Conservation (phyloP, 306 rosid species). For the Coriaria nepalensis region DNA sequence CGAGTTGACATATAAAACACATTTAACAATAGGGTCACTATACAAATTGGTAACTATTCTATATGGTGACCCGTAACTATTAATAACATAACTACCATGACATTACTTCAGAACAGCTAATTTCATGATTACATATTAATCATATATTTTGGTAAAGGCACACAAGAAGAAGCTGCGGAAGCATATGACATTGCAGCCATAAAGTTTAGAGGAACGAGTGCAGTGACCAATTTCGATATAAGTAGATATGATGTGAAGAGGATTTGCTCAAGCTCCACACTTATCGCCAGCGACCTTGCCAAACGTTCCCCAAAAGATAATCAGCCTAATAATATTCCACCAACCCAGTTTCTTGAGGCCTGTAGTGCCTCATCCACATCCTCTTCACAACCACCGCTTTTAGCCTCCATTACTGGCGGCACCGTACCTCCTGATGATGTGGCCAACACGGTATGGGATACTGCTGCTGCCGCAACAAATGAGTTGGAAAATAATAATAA, state of each 20-base stretch:
- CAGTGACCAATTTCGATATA: constrained; percentile 91
- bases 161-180: constrained; percentile 99
- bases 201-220: constrained; percentile 90
- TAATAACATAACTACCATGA: no score
- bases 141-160: constrained; percentile 27
- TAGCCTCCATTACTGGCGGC: constrained; percentile 25
- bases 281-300: constrained; percentile 73
- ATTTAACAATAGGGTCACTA: no score
- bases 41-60: no score
- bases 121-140: no score
- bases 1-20: no score
- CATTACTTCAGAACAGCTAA: no score
- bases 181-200: constrained; percentile 99
- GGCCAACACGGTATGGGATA: constrained; percentile 61
- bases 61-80: no score
- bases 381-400: constrained; percentile 37
- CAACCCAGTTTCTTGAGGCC: constrained; percentile 13
- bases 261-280: constrained; percentile 92
- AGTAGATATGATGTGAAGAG: constrained; percentile 93
- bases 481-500: constrained; percentile 8
- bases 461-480: constrained; percentile 7
- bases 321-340: not conserved
- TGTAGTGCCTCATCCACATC: constrained; percentile 25
- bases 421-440: constrained; percentile 41
- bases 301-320: constrained; percentile 51